Evolutionary conservation across 176 grass and related monocot genomes (phyloP).

Genomic region (Puya raimondii): DNA sequence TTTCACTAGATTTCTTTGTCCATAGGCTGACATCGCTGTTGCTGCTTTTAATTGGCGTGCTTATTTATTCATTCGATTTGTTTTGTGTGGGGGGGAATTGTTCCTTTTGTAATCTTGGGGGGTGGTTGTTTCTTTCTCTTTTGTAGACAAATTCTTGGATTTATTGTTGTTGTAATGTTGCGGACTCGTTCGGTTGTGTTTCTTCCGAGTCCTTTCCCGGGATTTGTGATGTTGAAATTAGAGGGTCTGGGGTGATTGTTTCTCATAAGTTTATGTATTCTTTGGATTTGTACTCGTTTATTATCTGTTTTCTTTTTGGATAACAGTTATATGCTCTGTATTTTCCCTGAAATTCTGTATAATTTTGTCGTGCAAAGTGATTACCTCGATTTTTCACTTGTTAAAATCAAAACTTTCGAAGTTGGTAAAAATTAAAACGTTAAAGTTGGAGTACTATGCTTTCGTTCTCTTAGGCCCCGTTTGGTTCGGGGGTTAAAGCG

Average conservation of each 20-base stretch:
- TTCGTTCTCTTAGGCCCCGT: no score
- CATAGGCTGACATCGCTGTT: constrained; percentile 54
- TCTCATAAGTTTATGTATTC: constrained; percentile 20
- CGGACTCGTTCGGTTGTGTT: constrained; percentile 11
- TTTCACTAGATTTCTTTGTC: constrained; percentile 58
- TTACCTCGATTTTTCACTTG: background rate
- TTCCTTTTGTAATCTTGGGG: constrained; percentile 34
- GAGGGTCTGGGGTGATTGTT: constrained; percentile 19
- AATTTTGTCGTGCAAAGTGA: no score
- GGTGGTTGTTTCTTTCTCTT: constrained; percentile 16
- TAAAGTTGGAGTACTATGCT: no score
- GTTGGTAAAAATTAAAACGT: no score
- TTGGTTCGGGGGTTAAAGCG: no score
- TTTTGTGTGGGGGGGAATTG: constrained; percentile 49
- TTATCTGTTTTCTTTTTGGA: constrained; percentile 13
- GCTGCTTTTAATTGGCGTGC: constrained; percentile 32
- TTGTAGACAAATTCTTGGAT: constrained; percentile 27
- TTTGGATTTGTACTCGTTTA: constrained; percentile 14
- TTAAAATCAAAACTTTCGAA: background rate
- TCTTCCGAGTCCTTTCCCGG: constrained; percentile 37
- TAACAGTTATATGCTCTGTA: constrained; percentile 4
- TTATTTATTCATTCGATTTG: constrained; percentile 72
- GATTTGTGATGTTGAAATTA: constrained; percentile 34
- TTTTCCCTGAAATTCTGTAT: background rate
- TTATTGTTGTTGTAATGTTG: constrained; percentile 7